phyloP scores from a whole-genome alignment of 208 protist genomes.

The Acanthamoeba culbertsoni region DNA sequence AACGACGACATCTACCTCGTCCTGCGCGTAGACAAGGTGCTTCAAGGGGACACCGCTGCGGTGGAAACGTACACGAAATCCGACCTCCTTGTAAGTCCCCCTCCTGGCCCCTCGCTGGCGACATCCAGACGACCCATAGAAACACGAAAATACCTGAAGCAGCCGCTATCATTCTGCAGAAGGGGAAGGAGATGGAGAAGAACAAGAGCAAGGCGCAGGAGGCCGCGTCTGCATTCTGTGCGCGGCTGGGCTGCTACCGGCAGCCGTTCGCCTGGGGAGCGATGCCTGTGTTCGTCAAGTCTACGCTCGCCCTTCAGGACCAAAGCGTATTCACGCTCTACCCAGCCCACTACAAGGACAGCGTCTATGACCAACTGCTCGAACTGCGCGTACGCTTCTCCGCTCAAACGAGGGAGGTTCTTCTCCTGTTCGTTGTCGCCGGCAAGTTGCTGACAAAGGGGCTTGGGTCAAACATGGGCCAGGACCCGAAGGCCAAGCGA shows the following conservation, averaged over 20 bases:
- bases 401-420: no score
- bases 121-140: not conserved
- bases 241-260: constrained; percentile 58
- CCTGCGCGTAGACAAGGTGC: constrained; percentile 66
- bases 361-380: not conserved
- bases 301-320: not conserved
- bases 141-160: no score
- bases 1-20: constrained; percentile 68
- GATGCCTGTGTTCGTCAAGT: constrained; percentile 53
- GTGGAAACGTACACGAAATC: constrained; percentile 64
- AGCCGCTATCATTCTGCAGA: not conserved
- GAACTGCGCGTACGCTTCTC: constrained; percentile 10
- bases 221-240: constrained; percentile 44
- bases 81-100: no score
- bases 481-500: constrained; percentile 55
- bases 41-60: constrained; percentile 64
- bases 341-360: constrained; percentile 51
- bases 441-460: not conserved
- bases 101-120: not conserved
- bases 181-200: constrained; percentile 67
- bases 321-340: constrained; percentile 14
- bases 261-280: constrained; percentile 64
- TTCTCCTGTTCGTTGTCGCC: not conserved
- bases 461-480: not conserved
- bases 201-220: constrained; percentile 52